Base-by-base conservation (phyloP, 2,329 filamentous ascomycete species). In the Diplocarpon mali region DNA sequence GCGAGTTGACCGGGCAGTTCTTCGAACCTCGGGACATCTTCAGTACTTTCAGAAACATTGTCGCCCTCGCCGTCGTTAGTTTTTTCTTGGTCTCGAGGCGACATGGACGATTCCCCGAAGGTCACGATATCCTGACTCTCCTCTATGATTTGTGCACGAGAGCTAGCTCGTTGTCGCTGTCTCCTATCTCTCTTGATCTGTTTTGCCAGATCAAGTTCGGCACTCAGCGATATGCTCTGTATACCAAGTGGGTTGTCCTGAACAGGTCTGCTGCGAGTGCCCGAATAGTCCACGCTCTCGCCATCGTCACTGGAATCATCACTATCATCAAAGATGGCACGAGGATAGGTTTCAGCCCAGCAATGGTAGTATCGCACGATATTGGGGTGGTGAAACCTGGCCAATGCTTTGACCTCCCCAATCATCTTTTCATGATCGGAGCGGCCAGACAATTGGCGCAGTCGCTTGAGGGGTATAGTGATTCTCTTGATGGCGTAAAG, bases 401-500 rank as follows among this genome's bases (percentile, higher is more conserved):
- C 78, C 36, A 83, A 64, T 1, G 76, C 77, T 38, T 76, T 68
- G 8, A 82, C 71, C 60, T 83, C 78, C 35, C 46, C 35, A 5
- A 52, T 24, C 7, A 54, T 29, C n/a, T 39, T 40, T 27, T 41
- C 17, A 27, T 30, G 10, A n/a, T 41, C 34, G 43, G 36, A 39
- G 35, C 16, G 24, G 37, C 46, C 32, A 28, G 34, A 31, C 10
- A 44, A 34, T 8, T 42, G 35, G 5, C 36, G 40, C 2, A 57
- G 30, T 37, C 50, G 45, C 20, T 51, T 43, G 7, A 48, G 47
- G 6, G 71, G 74, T 6, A 83, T 64, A 0, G 71, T 68, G 7
- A 84, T 78, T 49, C 79, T 77, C 57, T 84, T 84, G 39, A 84
- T 68, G 0, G 80, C 80, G 54, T 83, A 84, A 31, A 71, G 64